These are phyloP conservation scores for Ophiostoma populinum DNA, from an alignment of 2,329 filamentous ascomycete species.

Conservation along the genomic window DNA sequence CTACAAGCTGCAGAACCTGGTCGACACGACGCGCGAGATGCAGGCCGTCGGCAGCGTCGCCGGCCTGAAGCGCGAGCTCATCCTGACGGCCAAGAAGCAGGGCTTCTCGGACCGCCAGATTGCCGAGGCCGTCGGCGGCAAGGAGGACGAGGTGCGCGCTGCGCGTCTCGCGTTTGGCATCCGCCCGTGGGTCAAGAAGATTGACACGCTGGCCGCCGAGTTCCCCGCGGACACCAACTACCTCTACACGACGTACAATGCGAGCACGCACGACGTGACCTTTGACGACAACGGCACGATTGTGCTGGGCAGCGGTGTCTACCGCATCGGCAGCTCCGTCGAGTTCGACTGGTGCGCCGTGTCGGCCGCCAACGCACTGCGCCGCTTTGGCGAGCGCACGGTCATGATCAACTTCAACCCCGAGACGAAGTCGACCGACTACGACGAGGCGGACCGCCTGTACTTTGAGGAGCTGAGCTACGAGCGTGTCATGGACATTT, in stretches of 20 bases:
- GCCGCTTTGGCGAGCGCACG: slow-evolving; percentile 85
- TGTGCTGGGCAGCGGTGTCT: slow-evolving; percentile 85
- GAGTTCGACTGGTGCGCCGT: slow-evolving; percentile 99
- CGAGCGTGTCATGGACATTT: slow-evolving; percentile 97
- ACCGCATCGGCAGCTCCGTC: slow-evolving; percentile 92
- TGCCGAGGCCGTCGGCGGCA: slow-evolving; percentile 64
- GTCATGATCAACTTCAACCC: slow-evolving; percentile 89
- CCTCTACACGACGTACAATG: slow-evolving; percentile 95
- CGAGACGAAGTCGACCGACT: slow-evolving; percentile 70
- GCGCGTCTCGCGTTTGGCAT: slow-evolving; percentile 74
- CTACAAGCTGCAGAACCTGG: slow-evolving; percentile 95
- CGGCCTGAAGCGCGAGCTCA: slow-evolving; percentile 71
- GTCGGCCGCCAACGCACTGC: slow-evolving; percentile 68
- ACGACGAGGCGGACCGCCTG: slow-evolving; percentile 73
- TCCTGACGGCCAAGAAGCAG: slow-evolving; percentile 88
- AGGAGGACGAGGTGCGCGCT: slow-evolving; percentile 79
- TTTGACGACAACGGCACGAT: slow-evolving; percentile 87
- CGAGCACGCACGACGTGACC: slow-evolving; percentile 76
- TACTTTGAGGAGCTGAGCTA: slow-evolving; percentile 97
- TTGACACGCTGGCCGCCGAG: slow-evolving; percentile 92
- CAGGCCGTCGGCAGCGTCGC: slow-evolving; percentile 69
- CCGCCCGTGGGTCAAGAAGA: slow-evolving; percentile 92
- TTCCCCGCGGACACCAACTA: slow-evolving; percentile 94
- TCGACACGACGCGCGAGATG: slow-evolving; percentile 74
- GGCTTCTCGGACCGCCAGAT: slow-evolving; percentile 97